A percentile compares a stretch with the other conserved stretches of the same genome.
Conservation (phyloP, 345 rosid species). For the Pistacia integerrima region DNA sequence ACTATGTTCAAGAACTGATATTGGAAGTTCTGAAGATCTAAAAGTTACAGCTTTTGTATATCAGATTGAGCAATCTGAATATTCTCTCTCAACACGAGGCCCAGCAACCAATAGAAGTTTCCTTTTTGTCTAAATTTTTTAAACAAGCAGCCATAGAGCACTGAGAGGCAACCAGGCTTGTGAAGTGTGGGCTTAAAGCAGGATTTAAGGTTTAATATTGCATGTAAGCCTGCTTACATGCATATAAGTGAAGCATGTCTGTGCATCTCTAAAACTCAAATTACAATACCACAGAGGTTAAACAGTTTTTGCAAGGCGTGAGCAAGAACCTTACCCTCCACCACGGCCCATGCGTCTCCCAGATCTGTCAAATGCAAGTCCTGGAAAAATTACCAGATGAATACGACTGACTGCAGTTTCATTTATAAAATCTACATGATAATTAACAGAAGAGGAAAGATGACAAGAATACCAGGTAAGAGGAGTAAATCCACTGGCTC, state of each 20-base stretch:
- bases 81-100: background rate
- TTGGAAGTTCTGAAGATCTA: background rate
- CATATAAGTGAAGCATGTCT: background rate
- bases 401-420: background rate
- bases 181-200: background rate
- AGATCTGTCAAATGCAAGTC: conserved; percentile 91
- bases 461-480: conserved; percentile 64
- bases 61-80: background rate
- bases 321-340: conserved; percentile 66
- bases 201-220: background rate
- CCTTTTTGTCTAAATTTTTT: background rate
- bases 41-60: background rate
- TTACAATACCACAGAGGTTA: background rate
- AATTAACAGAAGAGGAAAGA: background rate
- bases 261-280: conserved; percentile 1
- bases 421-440: background rate
- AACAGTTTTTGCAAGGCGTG: background rate
- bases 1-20: background rate
- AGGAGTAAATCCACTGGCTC: conserved; percentile 81
- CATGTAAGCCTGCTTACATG: background rate
- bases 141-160: background rate
- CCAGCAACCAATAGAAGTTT: background rate
- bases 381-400: conserved; percentile 34
- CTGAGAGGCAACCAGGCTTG: background rate
- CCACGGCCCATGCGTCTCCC: conserved; percentile 98